Base-by-base conservation (phyloP, 495 filamentous ascomycete species). In the Penicillium bialowiezense region DNA sequence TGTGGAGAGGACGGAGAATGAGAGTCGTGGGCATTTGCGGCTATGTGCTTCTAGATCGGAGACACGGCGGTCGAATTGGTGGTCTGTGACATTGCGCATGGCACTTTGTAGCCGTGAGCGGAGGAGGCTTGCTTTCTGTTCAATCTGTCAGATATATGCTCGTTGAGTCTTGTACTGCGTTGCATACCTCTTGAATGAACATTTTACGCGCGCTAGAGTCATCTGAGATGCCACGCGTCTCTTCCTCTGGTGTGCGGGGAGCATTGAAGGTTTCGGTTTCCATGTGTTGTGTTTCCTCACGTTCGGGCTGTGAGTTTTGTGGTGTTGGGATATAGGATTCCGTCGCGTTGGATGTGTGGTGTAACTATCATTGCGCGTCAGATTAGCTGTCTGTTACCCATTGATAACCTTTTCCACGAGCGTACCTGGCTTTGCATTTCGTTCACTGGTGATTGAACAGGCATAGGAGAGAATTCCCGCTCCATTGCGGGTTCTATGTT, bases 11-110 rank as follows among this genome's bases (percentile, higher is more conserved):
- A 52, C 49, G 40, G 64, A 54, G 23, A 58, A 29, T 20, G 71
- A 62, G 37, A 74, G 40, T 17, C 68, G 51, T 29, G 68, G 65
- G 23, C 60, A 62, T 57, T 72, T 72, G 43, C 69, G 69, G 38
- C 72, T 73, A 54, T 72, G 69, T 40, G 62, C 70, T 55, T 75
- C 72, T 35, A 73, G 58, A 20, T 69, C 66, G n/a, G 70, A 72
- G 21, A 75, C 43, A n/a, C 69, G 61, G 9, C 72, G 72, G 48
- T 75, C 72, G 41, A 75, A 67, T 48, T 72, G 67, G 43, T 72
- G 63, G 42, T 69, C 63, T 41, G 56, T 55, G 12, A 70, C 65
- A 38, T 69, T 67, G 44, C 66, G 70, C 72, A 74, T 75, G 34
- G 72, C 72, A 35, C 56, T 68, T 62, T 73, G 72, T 29, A 75